phyloP scores from a whole-genome alignment of 768 basidiomycete genomes.

The Russula emetica region DNA sequence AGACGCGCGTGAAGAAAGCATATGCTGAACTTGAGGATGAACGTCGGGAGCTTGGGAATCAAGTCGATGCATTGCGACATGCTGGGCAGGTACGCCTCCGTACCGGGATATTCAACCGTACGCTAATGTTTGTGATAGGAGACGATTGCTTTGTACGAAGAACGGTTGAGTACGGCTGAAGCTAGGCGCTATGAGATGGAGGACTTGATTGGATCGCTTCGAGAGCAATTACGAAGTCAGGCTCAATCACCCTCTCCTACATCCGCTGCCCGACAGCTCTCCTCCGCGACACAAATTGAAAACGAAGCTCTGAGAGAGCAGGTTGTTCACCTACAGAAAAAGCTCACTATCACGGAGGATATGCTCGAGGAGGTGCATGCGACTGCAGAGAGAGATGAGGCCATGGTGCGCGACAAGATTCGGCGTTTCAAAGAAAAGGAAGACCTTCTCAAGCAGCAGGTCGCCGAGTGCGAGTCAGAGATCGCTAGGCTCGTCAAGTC shows the following conservation, averaged over 20 bases:
- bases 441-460: slow-evolving; percentile 64
- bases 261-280: slow-evolving; percentile 39
- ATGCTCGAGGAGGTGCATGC: slow-evolving; percentile 71
- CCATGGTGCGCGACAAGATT: slow-evolving; percentile 55
- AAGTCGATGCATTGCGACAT: slow-evolving; percentile 79
- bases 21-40: slow-evolving; percentile 52
- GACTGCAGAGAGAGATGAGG: slow-evolving; percentile 72
- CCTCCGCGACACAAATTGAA: slow-evolving; percentile 86
- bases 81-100: slow-evolving; percentile 72
- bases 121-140: slow-evolving; percentile 47
- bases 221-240: slow-evolving; percentile 44
- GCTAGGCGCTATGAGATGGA: slow-evolving; percentile 75
- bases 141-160: slow-evolving; percentile 94
- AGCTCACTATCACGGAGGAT: slow-evolving; percentile 74
- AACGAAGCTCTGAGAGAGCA: slow-evolving; percentile 91
- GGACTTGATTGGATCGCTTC: slow-evolving; percentile 52
- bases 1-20: slow-evolving; percentile 44
- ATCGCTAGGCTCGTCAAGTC: slow-evolving; percentile 58
- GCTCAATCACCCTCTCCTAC: slow-evolving; percentile 37
- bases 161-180: slow-evolving; percentile 69
- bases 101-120: neutral
- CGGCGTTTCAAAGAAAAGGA: slow-evolving; percentile 70
- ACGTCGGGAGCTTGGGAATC: slow-evolving; percentile 58
- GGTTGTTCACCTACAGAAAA: slow-evolving; percentile 78
- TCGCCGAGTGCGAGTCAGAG: slow-evolving; percentile 59